A percentile compares a stretch with the other conserved stretches of the same genome.
Evolutionary conservation across 2,329 filamentous ascomycete species (phyloP).

Genomic region (Beauveria pseudobassiana): DNA sequence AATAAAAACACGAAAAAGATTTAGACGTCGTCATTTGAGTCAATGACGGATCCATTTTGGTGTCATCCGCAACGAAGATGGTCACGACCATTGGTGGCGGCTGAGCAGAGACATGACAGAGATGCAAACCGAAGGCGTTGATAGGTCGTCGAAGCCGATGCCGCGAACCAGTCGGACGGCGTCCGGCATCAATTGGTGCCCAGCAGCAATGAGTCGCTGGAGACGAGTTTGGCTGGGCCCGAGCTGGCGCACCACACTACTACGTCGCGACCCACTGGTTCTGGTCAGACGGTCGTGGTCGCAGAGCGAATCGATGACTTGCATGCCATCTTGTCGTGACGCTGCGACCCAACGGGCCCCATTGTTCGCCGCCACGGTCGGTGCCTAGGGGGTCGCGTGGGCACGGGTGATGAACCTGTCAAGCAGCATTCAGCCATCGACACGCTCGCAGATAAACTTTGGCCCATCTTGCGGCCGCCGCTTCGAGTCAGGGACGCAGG

Average conservation of each 20-base stretch:
- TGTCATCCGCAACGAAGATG: slow-evolving; percentile 1
- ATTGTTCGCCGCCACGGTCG: slow-evolving; percentile 3
- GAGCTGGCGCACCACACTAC: slow-evolving; percentile 7
- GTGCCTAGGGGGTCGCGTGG: slow-evolving; percentile 9
- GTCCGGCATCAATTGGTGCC: slow-evolving; percentile 3
- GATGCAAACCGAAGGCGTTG: neutral
- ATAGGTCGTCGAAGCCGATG: slow-evolving; percentile 5
- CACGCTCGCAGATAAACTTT: neutral
- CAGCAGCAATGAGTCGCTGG: neutral
- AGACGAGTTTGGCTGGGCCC: neutral
- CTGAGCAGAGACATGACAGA: slow-evolving; percentile 9
- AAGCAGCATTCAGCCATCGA: neutral
- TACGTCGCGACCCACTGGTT: slow-evolving; percentile 3
- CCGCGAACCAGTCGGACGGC: slow-evolving; percentile 8
- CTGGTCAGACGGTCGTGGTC: slow-evolving; percentile 10
- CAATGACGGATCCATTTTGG: slow-evolving; percentile 10
- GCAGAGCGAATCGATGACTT: slow-evolving; percentile 13
- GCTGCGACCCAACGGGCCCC: slow-evolving; percentile 5
- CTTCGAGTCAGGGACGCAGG: slow-evolving; percentile 8
- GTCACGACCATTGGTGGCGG: slow-evolving; percentile 10
- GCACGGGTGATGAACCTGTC: neutral
- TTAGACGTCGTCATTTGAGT: slow-evolving; percentile 8
- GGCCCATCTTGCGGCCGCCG: neutral
- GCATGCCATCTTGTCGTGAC: slow-evolving; percentile 4
- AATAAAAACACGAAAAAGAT: neutral